Conservation (phyloP, 2,329 filamentous ascomycete species). For the Colletotrichum sp. region DNA sequence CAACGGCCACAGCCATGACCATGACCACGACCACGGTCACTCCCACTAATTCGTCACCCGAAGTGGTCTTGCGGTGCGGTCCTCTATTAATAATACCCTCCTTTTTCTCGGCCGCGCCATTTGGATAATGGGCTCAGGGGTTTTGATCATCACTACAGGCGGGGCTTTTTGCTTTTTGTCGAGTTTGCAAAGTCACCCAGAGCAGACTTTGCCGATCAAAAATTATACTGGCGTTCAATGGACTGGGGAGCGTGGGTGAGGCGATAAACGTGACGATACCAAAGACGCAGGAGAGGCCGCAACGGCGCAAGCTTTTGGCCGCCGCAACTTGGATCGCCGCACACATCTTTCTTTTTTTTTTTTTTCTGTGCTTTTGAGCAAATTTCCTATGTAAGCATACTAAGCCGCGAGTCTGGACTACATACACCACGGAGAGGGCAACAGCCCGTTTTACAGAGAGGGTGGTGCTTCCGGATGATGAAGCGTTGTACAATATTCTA, state of each 20-base stretch:
- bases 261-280: not conserved
- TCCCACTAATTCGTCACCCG: not conserved
- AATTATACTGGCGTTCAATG: conserved; percentile 1
- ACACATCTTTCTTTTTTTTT: not conserved
- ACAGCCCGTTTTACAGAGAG: not conserved
- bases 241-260: not conserved
- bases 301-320: not conserved
- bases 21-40: conserved; percentile 7
- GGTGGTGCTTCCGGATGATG: not conserved
- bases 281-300: not conserved
- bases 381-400: not conserved
- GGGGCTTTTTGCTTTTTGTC: not conserved
- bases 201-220: not conserved
- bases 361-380: not conserved
- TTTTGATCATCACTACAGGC: not conserved
- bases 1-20: not conserved
- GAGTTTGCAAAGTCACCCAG: not conserved
- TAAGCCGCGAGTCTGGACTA: not conserved
- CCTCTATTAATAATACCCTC: not conserved
- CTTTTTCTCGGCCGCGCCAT: not conserved
- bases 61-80: not conserved
- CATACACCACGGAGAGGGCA: not conserved
- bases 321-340: not conserved
- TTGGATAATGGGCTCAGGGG: not conserved
- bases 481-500: not conserved